Evolutionary conservation across 768 basidiomycete genomes (phyloP), one percentile per base, ranked within the genome.

Genomic region (Mycena galericulata): DNA sequence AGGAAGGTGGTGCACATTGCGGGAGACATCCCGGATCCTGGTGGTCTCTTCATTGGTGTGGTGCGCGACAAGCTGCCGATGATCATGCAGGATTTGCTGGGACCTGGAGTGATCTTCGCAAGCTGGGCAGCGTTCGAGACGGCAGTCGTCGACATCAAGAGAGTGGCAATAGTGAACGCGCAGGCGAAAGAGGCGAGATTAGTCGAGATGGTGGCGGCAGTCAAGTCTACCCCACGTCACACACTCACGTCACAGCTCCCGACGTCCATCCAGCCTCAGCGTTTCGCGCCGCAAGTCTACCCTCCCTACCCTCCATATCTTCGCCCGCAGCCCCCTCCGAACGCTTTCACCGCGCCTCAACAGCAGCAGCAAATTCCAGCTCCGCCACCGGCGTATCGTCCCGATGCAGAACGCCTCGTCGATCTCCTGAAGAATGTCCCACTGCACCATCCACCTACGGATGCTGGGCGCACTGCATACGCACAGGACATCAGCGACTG

Each of bases 401-500:
- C 49, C 27, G 49, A 50, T 50, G 4, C 49, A 15, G 49, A 50
- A 20, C 49, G 49, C 7, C 27, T 50, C 18, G 49, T n/a, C 4
- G 49, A 50, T 30, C 49, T 50, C 17, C 49, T 50, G 12, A 30
- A 27, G 27, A 63, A 53, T 29, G 5, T 57, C 9, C 63, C 45
- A 1, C 4, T 26, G 22, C 65, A 67, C 29, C 58, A 75, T 5
- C 75, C 70, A 1, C 34, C 72, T 51, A 75, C 72, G 1, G 34
- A 67, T 20, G 72, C 55, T 2, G 76, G 75, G 0, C 58, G 22
- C 2, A 26, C 61, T 1, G 55, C 65, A 5, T 75, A 75, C 34
- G 29, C 64, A 0, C 51, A 60, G 3, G 65, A 70, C 27, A 27
- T 75, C 9, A 41, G 43, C 1, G 46, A 40, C 0, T 76, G 62